These are phyloP conservation scores for Dioscorea alata DNA, from an alignment of 106 monocot species.

Conservation along the genomic window DNA sequence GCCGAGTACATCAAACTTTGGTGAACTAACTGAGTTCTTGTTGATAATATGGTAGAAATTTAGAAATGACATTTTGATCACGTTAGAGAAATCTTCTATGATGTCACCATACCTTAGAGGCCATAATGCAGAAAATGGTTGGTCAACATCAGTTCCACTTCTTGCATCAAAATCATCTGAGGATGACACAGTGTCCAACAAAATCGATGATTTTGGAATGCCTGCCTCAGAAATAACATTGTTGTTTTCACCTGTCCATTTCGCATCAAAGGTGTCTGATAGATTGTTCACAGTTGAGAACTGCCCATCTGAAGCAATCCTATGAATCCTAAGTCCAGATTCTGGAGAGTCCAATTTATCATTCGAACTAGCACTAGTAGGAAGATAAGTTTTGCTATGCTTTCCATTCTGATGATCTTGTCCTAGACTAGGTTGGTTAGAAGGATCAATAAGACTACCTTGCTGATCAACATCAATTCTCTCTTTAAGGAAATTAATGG, in stretches of 20 bases:
- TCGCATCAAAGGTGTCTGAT: constrained; percentile 73
- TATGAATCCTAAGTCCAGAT: constrained; percentile 26
- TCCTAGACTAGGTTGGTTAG: constrained; percentile 9
- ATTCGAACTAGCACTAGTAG: constrained; percentile 15
- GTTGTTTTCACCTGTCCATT: constrained; percentile 65
- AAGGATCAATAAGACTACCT: constrained; percentile 8
- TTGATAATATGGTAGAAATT: constrained; percentile 52
- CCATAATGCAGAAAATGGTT: constrained; percentile 21
- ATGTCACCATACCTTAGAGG: constrained; percentile 24
- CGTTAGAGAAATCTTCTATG: constrained; percentile 38
- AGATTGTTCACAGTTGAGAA: constrained; percentile 39
- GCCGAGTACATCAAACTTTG: constrained; percentile 26
- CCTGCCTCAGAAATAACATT: constrained; percentile 11
- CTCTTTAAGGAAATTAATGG: constrained; percentile 17
- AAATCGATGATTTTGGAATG: constrained; percentile 12
- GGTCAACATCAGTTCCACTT: constrained; percentile 14
- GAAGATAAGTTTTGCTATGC: constrained; percentile 19
- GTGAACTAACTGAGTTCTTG: constrained; percentile 27
- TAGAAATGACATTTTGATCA: constrained; percentile 49
- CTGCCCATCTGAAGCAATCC: constrained; percentile 64
- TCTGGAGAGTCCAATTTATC: constrained; percentile 35
- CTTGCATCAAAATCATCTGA: constrained; percentile 28
- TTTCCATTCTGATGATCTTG: constrained; percentile 6
- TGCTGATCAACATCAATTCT: constrained; percentile 7
- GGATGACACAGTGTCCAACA: constrained; percentile 14